Evolutionary conservation across 208 protist genomes (phyloP), one percentile per base, ranked within the genome.

Genomic region (Acanthamoeba lugdunensis): DNA sequence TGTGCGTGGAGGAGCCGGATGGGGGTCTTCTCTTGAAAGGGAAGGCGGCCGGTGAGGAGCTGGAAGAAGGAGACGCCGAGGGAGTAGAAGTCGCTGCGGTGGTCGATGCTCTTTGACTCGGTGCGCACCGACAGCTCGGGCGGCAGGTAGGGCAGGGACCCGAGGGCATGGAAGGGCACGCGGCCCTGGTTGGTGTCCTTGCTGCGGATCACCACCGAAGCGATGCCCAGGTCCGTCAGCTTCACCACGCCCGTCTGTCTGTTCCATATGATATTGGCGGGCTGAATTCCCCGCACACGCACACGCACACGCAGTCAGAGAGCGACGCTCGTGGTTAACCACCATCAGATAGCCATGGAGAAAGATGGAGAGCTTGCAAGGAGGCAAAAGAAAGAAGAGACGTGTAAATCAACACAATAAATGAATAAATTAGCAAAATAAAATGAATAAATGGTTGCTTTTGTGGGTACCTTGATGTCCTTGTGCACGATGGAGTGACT

Each of bases 1-100:
- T 92, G 88, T 3, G 88, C 88, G 69, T 92, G 88, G 41, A 92
- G 23, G 18, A 92, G 28, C 25, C 88, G 63, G 21, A 92, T 56
- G 61, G 88, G 63, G 18, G 88, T 56, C 45, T 56, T 45, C 69
- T 92, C 88, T n/a, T 79, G 65, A 23, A 92, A 92, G 54, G 88
- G 88, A 13, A 37, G 69, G n/a, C 58, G 25, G 2, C 65, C 88
- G 52, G 21, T 61, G 33, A 79, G 41, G 18, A 92, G 54, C 88
- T 92, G 41, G 88, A 79, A 92, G 69, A 92, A 79, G n/a, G 88
- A 56, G 30, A 79, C 37, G 16, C 88, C 88, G 50, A 92, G 88
- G 37, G 88, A 92, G 54, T 92, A 92, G 48, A 92, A 92, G 65
- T 92, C 88, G 41, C 48, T 45, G 28, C 88, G 88, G 65, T 92